Evolutionary conservation across 176 grass and related monocot genomes (phyloP).

Genomic region (Rhynchospora pubera): DNA sequence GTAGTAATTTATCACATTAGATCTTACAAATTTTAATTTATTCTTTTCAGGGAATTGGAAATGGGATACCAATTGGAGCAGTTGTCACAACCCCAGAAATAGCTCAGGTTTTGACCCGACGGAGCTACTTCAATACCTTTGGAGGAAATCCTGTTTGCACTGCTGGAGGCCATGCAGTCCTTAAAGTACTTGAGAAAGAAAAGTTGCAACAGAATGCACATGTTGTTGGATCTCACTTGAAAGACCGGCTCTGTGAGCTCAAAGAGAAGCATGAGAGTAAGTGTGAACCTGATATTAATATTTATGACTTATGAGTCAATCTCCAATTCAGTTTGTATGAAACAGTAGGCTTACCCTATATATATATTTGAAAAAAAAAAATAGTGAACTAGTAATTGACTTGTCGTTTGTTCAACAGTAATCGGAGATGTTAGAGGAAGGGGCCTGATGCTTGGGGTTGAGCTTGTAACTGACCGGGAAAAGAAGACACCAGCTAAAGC

Average conservation of each 20-base stretch:
- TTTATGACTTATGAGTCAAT: neutral
- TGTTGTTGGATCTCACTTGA: conserved; percentile 71
- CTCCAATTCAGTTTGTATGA: neutral
- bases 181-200: conserved; percentile 88
- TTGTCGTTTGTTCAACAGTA: conserved; percentile 28
- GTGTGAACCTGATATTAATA: neutral
- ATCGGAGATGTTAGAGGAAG: conserved; percentile 88
- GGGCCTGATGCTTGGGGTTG: conserved; percentile 84
- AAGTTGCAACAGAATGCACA: conserved; percentile 89
- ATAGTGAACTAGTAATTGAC: neutral
- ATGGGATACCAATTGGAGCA: conserved; percentile 83
- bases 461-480: conserved; percentile 72
- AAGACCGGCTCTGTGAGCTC: conserved; percentile 47
- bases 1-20: neutral
- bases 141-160: conserved; percentile 94
- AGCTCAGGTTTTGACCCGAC: conserved; percentile 68
- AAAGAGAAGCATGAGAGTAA: conserved; percentile 82
- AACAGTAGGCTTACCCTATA: neutral
- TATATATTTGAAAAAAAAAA: no score
- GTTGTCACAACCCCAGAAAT: conserved; percentile 96
- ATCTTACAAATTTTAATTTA: neutral
- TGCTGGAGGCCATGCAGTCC: conserved; percentile 64
- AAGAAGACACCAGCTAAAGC: conserved; percentile 79
- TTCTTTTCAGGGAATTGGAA: conserved; percentile 70
- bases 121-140: conserved; percentile 86